Evolutionary conservation across 2,329 filamentous ascomycete species (phyloP).

Genomic region (Colletotrichum sansevieriae): DNA sequence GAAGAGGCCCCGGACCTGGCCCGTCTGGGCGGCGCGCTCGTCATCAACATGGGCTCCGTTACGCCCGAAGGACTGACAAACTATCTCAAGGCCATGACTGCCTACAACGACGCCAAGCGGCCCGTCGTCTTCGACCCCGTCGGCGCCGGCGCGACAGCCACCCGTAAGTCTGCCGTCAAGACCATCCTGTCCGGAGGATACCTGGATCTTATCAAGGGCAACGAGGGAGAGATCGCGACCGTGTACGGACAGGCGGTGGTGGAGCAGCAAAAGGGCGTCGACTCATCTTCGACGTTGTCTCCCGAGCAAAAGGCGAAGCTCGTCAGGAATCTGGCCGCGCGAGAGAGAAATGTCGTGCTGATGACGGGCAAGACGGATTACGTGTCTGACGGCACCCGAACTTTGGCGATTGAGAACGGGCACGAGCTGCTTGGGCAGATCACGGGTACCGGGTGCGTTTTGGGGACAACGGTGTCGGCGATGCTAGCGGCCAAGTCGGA

Average conservation of each 20-base stretch:
- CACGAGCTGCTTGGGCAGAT: slow-evolving; percentile 77
- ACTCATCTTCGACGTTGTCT: slow-evolving; percentile 71
- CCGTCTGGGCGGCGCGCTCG: slow-evolving; percentile 79
- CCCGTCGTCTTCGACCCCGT: slow-evolving; percentile 92
- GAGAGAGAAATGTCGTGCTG: slow-evolving; percentile 79
- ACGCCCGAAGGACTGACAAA: slow-evolving; percentile 80
- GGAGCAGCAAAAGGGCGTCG: slow-evolving; percentile 83
- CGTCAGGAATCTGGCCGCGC: slow-evolving; percentile 74
- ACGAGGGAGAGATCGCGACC: slow-evolving; percentile 87
- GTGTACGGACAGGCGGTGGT: slow-evolving; percentile 67
- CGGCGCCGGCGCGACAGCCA: slow-evolving; percentile 59
- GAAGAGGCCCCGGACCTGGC: slow-evolving; percentile 87
- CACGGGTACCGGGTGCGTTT: slow-evolving; percentile 86
- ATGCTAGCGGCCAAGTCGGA: slow-evolving; percentile 73
- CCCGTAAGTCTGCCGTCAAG: slow-evolving; percentile 79
- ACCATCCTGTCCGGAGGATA: slow-evolving; percentile 79
- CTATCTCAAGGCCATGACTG: slow-evolving; percentile 79
- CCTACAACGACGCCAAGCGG: slow-evolving; percentile 83
- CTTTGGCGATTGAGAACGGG: slow-evolving; percentile 80
- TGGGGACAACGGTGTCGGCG: slow-evolving; percentile 85
- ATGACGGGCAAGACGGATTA: slow-evolving; percentile 86
- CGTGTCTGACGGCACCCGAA: slow-evolving; percentile 79
- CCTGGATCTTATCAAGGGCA: slow-evolving; percentile 93
- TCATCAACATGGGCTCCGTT: slow-evolving; percentile 96
- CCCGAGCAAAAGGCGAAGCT: slow-evolving; percentile 67